Base-by-base conservation (phyloP, 2,329 filamentous ascomycete genomes). In the Cadophora malorum region DNA sequence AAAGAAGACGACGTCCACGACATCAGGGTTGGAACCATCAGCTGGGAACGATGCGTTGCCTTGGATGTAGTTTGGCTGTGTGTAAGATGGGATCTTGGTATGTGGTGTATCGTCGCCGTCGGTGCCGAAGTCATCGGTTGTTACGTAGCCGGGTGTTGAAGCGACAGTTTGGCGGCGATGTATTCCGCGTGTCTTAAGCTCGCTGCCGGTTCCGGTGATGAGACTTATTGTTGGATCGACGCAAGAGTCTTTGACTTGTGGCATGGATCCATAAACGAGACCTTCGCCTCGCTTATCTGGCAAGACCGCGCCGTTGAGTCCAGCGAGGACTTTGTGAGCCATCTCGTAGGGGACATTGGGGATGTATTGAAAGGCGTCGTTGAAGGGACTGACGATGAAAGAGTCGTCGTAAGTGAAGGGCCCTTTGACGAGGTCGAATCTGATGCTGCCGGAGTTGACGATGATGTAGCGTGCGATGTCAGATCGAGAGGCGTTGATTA, bases 401-500 rank as follows among this genome's bases (percentile, higher is more conserved):
- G 91, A 92, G 7, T 90, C 90, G 77, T 98, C 95, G 49, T 89
- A 88, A 0, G 95, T 97, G 77, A 97, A 97, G 0, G 90, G 84
- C 0, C 95, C 95, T 78, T 94, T 88, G 83, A 97, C 96, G 68
- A 98, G 91, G 79, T 98, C 95, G 79, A 98, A 98, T 25, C 95
- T 91, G 69, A 98, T 89, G 6, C 91, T 92, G 35, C 95, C 95
- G 0, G 93, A 97, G 80, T 98, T 98, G 67, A 92, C 83, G 67
- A 97, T 87, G 49, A 90, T 88, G 16, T 97, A 81, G 3, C 88
- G 85, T 7, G 93, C 84, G 55, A 85, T 84, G 62, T 89, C 84
- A 14, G 84, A 81, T 3, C 90, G 84, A 35, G 83, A 80, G 41
- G 85, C 76, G 66, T 88, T 89, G 67, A 82, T 80, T 0, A 90